Evolutionary conservation across 2,329 filamentous ascomycete species (phyloP), one percentile per base, ranked within the genome.

Genomic region (Fusarium nurragi): DNA sequence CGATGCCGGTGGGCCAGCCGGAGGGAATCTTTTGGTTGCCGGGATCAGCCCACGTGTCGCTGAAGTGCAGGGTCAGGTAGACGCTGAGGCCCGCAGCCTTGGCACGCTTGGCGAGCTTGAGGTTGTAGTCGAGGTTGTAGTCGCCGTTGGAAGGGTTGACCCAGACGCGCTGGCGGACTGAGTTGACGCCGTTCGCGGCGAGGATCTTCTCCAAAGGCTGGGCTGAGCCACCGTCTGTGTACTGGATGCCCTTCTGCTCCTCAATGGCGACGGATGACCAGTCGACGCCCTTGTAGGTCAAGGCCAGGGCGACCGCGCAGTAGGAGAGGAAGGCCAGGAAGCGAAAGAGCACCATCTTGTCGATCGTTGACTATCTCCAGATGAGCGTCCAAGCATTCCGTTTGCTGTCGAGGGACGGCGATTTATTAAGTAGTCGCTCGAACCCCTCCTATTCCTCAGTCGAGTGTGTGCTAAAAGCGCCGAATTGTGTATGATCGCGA

Each of bases 31-130:
- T 77, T 73, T 92, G 90, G 53, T 90, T 76, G 3, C 75, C 78
- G 0, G 90, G 88, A 67, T 91, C 89, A 1, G 90, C 89, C 90
- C 89, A 92, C 2, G 85, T 90, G 76, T 91, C 88, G 73, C 84
- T 87, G 68, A 86, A 86, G 75, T 91, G 88, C 60, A 92, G 77
- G 65, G 90, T 86, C 18, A 91, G 77, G 68, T 84, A 85, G 34
- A 90, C 79, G 3, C 79, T 80, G 50, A 92, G 73, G 0, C 89
- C 89, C 1, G 84, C 87, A 4, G 85, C 84, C 67, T 87, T 82
- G 4, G 88, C 88, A 47, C 89, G 82, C 73, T 84, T 84, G 5
- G 87, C 90, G n/a, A 92, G 81, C 52, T 84, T 77, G 62, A 93
- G 73, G 72, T 91, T 92, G 77, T 92, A 92, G 57, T 85, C 85